These are phyloP conservation scores for Phytophthora litchii DNA, from an alignment of 352 stramenopile species.

Conservation along the genomic window DNA sequence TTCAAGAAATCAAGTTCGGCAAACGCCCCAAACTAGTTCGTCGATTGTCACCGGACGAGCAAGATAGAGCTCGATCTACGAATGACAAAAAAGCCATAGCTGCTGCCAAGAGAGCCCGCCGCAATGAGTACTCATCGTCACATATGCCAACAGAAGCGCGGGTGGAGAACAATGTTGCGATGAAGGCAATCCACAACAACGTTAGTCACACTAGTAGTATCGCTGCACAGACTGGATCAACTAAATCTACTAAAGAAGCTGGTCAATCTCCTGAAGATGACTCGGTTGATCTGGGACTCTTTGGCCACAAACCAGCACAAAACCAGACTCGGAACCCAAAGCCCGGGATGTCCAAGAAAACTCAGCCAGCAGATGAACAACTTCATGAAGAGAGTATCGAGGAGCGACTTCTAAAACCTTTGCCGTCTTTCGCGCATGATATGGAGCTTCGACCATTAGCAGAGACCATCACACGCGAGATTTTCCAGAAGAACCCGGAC, in stretches of 20 bases:
- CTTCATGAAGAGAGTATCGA: slow-evolving; percentile 59
- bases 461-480: slow-evolving; percentile 91
- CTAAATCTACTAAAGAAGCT: slow-evolving; percentile 8
- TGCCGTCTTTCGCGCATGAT: slow-evolving; percentile 88
- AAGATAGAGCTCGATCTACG: slow-evolving; percentile 50
- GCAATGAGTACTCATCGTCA: slow-evolving; percentile 80
- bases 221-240: slow-evolving; percentile 2
- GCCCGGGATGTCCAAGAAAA: slow-evolving; percentile 37
- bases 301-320: slow-evolving; percentile 69
- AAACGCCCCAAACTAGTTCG: slow-evolving; percentile 89
- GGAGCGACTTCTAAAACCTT: slow-evolving; percentile 83
- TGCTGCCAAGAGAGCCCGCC: slow-evolving; percentile 60
- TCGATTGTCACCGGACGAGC: slow-evolving; percentile 63
- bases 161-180: slow-evolving; percentile 81
- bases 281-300: slow-evolving; percentile 56
- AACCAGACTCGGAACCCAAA: slow-evolving; percentile 23
- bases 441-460: slow-evolving; percentile 87
- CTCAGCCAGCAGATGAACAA: slow-evolving; percentile 13
- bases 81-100: slow-evolving; percentile 65
- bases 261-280: slow-evolving; percentile 44
- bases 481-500: slow-evolving; percentile 92
- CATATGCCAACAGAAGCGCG: slow-evolving; percentile 78
- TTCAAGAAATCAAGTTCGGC: slow-evolving; percentile 92
- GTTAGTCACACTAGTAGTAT: slow-evolving; percentile 22
- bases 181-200: slow-evolving; percentile 58